A percentile compares a stretch with the other conserved stretches of the same genome.
phyloP scores from a whole-genome alignment of 2,329 filamentous ascomycete genomes.

The Sarocladium strictum region DNA sequence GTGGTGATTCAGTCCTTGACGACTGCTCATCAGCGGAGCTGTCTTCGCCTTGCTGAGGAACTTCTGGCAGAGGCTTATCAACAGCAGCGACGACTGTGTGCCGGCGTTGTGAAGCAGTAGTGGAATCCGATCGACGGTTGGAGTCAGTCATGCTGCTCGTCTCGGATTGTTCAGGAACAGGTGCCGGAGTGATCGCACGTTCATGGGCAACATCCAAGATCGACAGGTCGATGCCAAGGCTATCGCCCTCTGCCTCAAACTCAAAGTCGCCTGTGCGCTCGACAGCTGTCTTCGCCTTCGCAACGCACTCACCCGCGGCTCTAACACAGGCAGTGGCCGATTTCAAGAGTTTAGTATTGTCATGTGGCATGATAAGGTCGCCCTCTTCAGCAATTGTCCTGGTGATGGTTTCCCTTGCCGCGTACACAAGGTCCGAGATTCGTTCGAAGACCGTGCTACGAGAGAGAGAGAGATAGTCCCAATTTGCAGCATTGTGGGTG shows the following conservation, averaged over 20 bases:
- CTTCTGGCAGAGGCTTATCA: constrained; percentile 63
- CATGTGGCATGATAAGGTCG: constrained; percentile 73
- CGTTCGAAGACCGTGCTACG: constrained; percentile 73
- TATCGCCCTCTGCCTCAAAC: constrained; percentile 59
- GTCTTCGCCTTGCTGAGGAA: constrained; percentile 47
- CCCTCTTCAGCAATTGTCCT: constrained; percentile 64
- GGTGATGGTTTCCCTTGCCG: constrained; percentile 72
- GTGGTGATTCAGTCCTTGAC: constrained; percentile 25
- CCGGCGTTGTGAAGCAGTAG: constrained; percentile 30
- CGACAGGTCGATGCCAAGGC: constrained; percentile 48
- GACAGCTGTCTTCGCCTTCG: constrained; percentile 77
- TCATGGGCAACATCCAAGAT: constrained; percentile 41
- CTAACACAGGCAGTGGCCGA: constrained; percentile 85
- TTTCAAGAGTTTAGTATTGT: constrained; percentile 67
- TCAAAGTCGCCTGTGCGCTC: constrained; percentile 90
- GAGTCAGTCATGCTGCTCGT: constrained; percentile 33
- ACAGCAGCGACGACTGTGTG: constrained; percentile 41
- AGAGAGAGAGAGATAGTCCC: constrained; percentile 22
- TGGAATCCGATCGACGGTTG: constrained; percentile 28
- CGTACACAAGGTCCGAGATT: constrained; percentile 73
- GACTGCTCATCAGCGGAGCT: constrained; percentile 27
- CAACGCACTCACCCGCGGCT: constrained; percentile 84
- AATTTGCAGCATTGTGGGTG: constrained; percentile 52
- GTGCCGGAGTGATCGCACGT: constrained; percentile 24
- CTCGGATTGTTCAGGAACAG: constrained; percentile 27